Evolutionary conservation across 225 moss, liverwort and hornwort genomes (phyloP).

Genomic region (Bryum argenteum): DNA sequence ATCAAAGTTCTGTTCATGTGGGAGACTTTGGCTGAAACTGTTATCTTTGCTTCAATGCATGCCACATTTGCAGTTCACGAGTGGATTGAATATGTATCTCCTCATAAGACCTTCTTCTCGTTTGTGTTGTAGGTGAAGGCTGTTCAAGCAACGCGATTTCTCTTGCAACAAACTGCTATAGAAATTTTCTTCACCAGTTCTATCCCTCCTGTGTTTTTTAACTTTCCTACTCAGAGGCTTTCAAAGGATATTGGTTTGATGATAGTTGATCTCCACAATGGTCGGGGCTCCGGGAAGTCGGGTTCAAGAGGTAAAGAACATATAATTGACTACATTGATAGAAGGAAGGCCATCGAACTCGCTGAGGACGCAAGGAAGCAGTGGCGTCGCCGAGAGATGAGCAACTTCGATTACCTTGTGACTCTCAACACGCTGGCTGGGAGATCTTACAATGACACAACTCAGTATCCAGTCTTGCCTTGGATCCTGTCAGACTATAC

Average conservation of each 20-base stretch:
- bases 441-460: conserved; percentile 80
- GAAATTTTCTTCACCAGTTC: conserved; percentile 72
- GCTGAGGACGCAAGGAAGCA: conserved; percentile 73
- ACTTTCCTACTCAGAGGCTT: conserved; percentile 67
- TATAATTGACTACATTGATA: conserved; percentile 61
- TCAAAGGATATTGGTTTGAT: conserved; percentile 68
- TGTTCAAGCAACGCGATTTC: conserved; percentile 72
- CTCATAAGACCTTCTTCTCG: conserved; percentile 17
- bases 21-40: neutral
- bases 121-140: conserved; percentile 59
- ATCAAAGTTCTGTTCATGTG: conserved; percentile 1
- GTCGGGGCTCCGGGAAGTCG: conserved; percentile 55
- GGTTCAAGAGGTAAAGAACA: conserved; percentile 69
- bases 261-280: conserved; percentile 68
- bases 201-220: conserved; percentile 71
- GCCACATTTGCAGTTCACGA: neutral
- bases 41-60: neutral
- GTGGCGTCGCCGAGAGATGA: conserved; percentile 80
- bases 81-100: neutral
- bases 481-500: conserved; percentile 78
- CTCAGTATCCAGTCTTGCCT: conserved; percentile 81
- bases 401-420: conserved; percentile 76
- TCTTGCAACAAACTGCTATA: conserved; percentile 69
- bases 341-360: conserved; percentile 64
- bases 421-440: conserved; percentile 72